A percentile compares a stretch with the other conserved stretches of the same genome.
phyloP scores from a whole-genome alignment of 768 basidiomycete genomes.

The Grammothele lineata region DNA sequence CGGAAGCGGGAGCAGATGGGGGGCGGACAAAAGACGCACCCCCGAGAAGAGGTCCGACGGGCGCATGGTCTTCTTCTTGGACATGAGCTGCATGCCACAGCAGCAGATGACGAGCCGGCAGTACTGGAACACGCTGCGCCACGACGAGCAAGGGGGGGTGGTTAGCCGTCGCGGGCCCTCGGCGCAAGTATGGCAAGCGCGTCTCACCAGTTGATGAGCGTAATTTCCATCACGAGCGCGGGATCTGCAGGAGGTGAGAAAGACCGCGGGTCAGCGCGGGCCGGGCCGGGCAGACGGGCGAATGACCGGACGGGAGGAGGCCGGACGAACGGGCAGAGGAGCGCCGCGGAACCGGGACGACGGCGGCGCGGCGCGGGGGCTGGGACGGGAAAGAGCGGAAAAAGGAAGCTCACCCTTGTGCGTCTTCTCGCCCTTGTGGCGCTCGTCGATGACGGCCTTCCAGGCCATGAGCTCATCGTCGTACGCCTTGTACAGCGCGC shows the following conservation, averaged over 20 bases:
- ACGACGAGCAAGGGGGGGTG: background rate
- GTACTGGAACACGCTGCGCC: constrained; percentile 16
- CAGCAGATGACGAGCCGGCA: constrained; percentile 51
- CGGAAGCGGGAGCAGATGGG: background rate
- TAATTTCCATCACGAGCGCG: constrained; percentile 13
- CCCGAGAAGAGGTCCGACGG: constrained; percentile 20
- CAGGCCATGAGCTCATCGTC: constrained; percentile 21
- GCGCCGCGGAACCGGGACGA: background rate
- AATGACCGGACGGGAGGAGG: too few species aligned
- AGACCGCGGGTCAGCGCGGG: too few species aligned
- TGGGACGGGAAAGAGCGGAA: background rate
- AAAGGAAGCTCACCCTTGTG: constrained; percentile 11
- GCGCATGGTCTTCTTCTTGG: constrained; percentile 36
- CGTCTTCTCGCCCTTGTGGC: constrained; percentile 17
- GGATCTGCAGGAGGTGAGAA: constrained; percentile 9
- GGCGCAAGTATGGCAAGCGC: background rate
- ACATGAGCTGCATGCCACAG: constrained; percentile 47
- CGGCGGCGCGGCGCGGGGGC: background rate
- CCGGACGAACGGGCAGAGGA: background rate
- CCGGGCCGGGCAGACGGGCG: too few species aligned
- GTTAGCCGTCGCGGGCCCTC: background rate
- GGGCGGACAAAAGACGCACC: constrained; percentile 7
- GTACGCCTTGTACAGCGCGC: constrained; percentile 19
- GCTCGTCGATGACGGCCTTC: constrained; percentile 11
- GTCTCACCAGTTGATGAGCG: constrained; percentile 11